Evolutionary conservation across 202 grass and related monocot species (phyloP).

Genomic region (Elaeis oleifera): DNA sequence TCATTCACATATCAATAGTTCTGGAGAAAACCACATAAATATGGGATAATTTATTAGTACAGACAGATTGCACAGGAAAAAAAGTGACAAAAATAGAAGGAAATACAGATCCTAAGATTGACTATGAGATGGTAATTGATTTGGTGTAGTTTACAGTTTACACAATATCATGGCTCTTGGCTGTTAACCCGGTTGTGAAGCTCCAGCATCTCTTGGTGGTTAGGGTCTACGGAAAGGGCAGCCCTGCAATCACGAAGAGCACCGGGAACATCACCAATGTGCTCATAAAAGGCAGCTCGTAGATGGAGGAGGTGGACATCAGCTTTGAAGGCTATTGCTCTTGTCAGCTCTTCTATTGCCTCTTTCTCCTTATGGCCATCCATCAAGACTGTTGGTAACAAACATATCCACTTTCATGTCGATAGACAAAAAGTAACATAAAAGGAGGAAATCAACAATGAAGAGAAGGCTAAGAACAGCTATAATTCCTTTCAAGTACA

Average conservation of each 20-base stretch:
- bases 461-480: too few species aligned
- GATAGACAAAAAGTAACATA: not conserved
- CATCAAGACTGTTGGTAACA: constrained; percentile 68
- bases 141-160: too few species aligned
- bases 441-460: constrained; percentile 17
- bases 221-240: constrained; percentile 89
- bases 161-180: constrained; percentile 63
- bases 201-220: constrained; percentile 99
- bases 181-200: constrained; percentile 91
- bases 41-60: too few species aligned
- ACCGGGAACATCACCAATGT: constrained; percentile 58
- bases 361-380: constrained; percentile 99
- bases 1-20: too few species aligned
- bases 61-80: too few species aligned
- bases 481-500: too few species aligned
- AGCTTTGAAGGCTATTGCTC: constrained; percentile 83
- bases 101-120: too few species aligned
- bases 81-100: too few species aligned
- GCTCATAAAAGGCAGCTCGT: constrained; percentile 89
- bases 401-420: not conserved
- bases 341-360: constrained; percentile 73
- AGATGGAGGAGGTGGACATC: constrained; percentile 93
- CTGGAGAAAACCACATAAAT: too few species aligned
- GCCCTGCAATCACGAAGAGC: constrained; percentile 82
- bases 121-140: too few species aligned